phyloP scores from a whole-genome alignment of 768 basidiomycete genomes.

The Auriculariales sp. region DNA sequence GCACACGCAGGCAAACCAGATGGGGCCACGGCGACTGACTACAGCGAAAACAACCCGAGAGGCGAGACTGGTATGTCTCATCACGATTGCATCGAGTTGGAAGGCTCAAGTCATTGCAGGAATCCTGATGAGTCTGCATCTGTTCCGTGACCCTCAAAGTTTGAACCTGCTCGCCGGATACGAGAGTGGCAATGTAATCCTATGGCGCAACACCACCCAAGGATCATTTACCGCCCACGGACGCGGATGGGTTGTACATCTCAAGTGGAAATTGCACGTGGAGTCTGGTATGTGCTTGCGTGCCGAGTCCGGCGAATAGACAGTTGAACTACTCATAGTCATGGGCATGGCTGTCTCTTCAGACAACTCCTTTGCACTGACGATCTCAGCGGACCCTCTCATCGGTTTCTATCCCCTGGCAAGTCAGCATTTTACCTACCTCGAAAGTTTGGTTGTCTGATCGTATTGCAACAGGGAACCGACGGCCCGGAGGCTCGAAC shows the following conservation, averaged over 20 bases:
- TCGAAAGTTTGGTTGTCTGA: constrained; percentile 17
- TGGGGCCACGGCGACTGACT: neutral
- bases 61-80: neutral
- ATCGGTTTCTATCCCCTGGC: constrained; percentile 48
- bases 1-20: neutral
- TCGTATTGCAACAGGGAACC: neutral
- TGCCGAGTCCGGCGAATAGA: neutral
- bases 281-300: constrained; percentile 44
- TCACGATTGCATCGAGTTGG: neutral
- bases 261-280: constrained; percentile 51
- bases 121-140: constrained; percentile 78
- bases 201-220: constrained; percentile 30
- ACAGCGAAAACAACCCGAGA: neutral
- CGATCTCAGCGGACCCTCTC: constrained; percentile 77
- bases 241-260: constrained; percentile 55
- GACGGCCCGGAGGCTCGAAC: constrained; percentile 14
- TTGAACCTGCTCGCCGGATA: constrained; percentile 62
- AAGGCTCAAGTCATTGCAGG: constrained; percentile 26
- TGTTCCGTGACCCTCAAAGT: constrained; percentile 29
- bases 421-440: too few species aligned
- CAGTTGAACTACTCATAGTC: constrained; percentile 27
- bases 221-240: constrained; percentile 47
- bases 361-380: constrained; percentile 45
- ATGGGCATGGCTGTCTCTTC: constrained; percentile 73
- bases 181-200: constrained; percentile 75